phyloP scores from a whole-genome alignment of 2,329 filamentous ascomycete species.

The Metarhizium sp. region DNA sequence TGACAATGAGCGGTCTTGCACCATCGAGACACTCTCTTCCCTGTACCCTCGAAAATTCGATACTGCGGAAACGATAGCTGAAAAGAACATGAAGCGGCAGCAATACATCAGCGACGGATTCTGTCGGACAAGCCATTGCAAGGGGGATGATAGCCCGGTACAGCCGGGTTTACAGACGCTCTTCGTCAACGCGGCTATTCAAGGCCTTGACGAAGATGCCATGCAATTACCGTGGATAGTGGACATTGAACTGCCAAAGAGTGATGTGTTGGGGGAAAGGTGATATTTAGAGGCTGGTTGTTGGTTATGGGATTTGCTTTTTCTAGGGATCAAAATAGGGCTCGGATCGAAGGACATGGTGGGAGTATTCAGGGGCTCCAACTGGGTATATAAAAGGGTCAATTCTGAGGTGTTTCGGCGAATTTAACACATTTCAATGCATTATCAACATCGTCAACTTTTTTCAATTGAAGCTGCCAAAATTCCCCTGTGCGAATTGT shows the following conservation, averaged over 20 bases:
- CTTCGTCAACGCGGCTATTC: not conserved
- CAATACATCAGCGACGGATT: not conserved
- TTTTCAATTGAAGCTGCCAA: too few relatives aligned
- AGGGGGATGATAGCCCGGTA: not conserved
- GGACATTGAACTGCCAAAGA: not conserved
- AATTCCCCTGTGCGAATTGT: too few relatives aligned
- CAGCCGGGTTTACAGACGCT: not conserved
- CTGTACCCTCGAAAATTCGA: not conserved
- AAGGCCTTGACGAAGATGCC: not conserved
- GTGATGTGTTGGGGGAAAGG: too few relatives aligned
- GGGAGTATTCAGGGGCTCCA: too few relatives aligned
- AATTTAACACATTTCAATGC: too few relatives aligned
- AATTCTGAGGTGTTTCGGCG: too few relatives aligned
- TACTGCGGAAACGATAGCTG: not conserved
- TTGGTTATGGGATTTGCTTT: too few relatives aligned
- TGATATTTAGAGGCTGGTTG: too few relatives aligned
- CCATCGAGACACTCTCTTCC: not conserved
- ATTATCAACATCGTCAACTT: too few relatives aligned
- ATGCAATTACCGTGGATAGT: not conserved
- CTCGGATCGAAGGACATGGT: too few relatives aligned
- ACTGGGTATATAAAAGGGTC: too few relatives aligned
- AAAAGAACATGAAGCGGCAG: not conserved
- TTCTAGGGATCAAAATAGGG: too few relatives aligned
- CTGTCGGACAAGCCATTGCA: not conserved
- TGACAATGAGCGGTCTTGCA: constrained; percentile 25